Base-by-base conservation (phyloP, 208 protist genomes). In the Acanthamoeba polyphaga region DNA sequence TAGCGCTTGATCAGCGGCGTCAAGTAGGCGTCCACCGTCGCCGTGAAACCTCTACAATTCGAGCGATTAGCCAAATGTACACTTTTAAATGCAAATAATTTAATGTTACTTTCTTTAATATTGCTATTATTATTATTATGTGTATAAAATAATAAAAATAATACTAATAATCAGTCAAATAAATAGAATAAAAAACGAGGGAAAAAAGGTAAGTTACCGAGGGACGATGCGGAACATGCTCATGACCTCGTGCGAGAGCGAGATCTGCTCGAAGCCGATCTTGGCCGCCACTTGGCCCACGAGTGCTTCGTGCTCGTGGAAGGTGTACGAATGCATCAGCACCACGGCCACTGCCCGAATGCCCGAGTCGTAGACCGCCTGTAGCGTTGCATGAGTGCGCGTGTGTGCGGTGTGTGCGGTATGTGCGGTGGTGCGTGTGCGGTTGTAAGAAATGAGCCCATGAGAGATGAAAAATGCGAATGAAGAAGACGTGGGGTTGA, bases 21-120 rank as follows among this genome's bases (percentile, higher is more conserved):
- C 6, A 99, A 97, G 97, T 99, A 99, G 29, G 99, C 99, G 96
- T 99, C 99, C 9, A 99, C 99, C 49, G 97, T 98, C 43, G 98
- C 97, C 17, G 99, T 99, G 88, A 98, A 98, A 24, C 99, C 99
- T 74, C 98, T 97, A 55, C 17, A 29, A 38, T 0, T 4, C 43
- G 43, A 46, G 43, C 8, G 6, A 58, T n/a, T n/a, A n/a, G n/a
- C n/a, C n/a, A n/a, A n/a, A n/a, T n/a, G n/a, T n/a, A n/a, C n/a
- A n/a, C n/a, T n/a, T n/a, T n/a, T n/a, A n/a, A n/a, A n/a, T n/a
- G n/a, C n/a, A n/a, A n/a, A n/a, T n/a, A n/a, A n/a, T n/a, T n/a
- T n/a, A n/a, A n/a, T n/a, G n/a, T n/a, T n/a, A n/a, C n/a, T n/a
- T n/a, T n/a, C n/a, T n/a, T n/a, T n/a, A n/a, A n/a, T n/a, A n/a